A percentile compares a stretch with the other conserved stretches of the same genome.
phyloP scores from a whole-genome alignment of 1,139 yeast genomes.

The Saccharomyces hybrid region DNA sequence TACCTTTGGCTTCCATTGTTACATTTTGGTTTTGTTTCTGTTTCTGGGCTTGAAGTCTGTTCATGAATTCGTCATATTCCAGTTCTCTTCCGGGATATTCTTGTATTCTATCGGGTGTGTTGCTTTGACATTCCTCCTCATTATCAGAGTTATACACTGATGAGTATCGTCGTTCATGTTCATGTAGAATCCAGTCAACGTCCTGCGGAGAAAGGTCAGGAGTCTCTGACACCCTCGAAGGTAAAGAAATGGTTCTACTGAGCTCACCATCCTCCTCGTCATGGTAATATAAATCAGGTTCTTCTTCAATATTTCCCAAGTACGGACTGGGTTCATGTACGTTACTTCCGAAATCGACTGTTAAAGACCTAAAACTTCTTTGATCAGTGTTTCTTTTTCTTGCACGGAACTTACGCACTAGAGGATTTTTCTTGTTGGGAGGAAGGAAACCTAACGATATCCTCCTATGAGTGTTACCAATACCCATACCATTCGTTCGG shows the following conservation, averaged over 20 bases:
- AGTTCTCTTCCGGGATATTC: slow-evolving; percentile 16
- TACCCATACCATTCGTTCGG: slow-evolving; percentile 36
- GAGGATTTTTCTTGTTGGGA: slow-evolving; percentile 61
- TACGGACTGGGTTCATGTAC: slow-evolving; percentile 28
- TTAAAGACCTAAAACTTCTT: slow-evolving; percentile 52
- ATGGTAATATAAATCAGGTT: slow-evolving; percentile 36
- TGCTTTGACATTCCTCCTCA: slow-evolving; percentile 12
- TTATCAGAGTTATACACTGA: slow-evolving; percentile 29
- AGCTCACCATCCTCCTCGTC: slow-evolving; percentile 38
- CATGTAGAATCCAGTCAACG: slow-evolving; percentile 59
- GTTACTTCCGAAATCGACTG: slow-evolving; percentile 31
- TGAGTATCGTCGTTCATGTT: slow-evolving; percentile 53
- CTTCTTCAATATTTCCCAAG: slow-evolving; percentile 35
- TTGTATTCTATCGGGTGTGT: not conserved
- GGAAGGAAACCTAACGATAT: slow-evolving; percentile 53
- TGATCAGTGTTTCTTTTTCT: slow-evolving; percentile 38
- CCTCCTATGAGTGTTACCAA: slow-evolving; percentile 37
- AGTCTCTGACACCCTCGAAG: slow-evolving; percentile 51
- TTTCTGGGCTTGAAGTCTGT: slow-evolving; percentile 31
- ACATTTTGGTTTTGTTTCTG: slow-evolving; percentile 17
- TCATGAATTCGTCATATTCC: slow-evolving; percentile 36
- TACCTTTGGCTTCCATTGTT: not conserved
- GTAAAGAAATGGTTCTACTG: slow-evolving; percentile 44
- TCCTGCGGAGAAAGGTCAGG: slow-evolving; percentile 42
- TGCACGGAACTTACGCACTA: slow-evolving; percentile 35